Evolutionary conservation across 2,329 filamentous ascomycete species (phyloP).

Genomic region (Microsporum canis): DNA sequence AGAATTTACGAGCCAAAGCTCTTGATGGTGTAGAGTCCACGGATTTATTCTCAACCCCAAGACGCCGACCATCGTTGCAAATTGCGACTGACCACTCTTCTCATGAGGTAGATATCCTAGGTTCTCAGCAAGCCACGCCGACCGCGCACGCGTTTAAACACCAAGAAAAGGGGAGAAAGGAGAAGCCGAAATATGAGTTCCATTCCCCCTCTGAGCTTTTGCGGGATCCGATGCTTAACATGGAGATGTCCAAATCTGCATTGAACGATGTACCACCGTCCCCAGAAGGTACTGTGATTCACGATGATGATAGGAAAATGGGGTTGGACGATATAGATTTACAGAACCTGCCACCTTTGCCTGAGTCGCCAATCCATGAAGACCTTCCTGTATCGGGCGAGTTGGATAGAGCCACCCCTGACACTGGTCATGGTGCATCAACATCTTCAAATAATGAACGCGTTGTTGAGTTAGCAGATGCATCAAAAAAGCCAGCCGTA

Average conservation of each 20-base stretch:
- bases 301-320: background rate
- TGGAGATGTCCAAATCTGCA: conserved; percentile 7
- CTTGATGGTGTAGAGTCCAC: background rate
- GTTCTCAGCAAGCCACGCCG: conserved; percentile 57
- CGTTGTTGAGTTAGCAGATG: background rate
- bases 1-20: conserved; percentile 25
- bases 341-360: conserved; percentile 9
- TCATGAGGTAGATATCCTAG: conserved; percentile 40
- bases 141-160: conserved; percentile 45
- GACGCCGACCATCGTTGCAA: conserved; percentile 21
- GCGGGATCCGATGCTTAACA: conserved; percentile 21
- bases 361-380: conserved; percentile 4
- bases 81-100: conserved; percentile 28
- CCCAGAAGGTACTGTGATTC: conserved; percentile 22
- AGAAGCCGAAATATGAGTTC: conserved; percentile 36
- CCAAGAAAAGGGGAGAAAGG: conserved; percentile 22
- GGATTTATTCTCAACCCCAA: conserved; percentile 5
- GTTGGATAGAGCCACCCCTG: background rate
- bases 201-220: conserved; percentile 38
- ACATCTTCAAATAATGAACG: background rate
- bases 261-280: conserved; percentile 21
- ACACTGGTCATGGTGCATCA: background rate
- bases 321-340: background rate
- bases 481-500: background rate
- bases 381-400: background rate